These are phyloP conservation scores for Mycena alexandri DNA, from an alignment of 768 basidiomycete species.

Conservation along the genomic window DNA sequence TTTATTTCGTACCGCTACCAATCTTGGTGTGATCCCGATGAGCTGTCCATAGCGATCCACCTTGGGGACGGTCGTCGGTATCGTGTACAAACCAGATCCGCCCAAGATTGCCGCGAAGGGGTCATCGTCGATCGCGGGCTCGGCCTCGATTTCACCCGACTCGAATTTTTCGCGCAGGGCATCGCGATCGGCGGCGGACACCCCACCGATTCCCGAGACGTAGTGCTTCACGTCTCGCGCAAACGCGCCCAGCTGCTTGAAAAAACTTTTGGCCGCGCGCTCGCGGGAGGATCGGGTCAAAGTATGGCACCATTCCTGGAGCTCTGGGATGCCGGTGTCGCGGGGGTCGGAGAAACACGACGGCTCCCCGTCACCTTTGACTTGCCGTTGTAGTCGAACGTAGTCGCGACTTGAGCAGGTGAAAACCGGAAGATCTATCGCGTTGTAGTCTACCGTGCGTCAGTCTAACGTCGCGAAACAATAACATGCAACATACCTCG, in stretches of 20 bases:
- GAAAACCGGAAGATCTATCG: slow-evolving; percentile 73
- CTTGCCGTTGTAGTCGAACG: slow-evolving; percentile 69
- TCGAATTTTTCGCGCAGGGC: slow-evolving; percentile 66
- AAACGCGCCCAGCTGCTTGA: slow-evolving; percentile 63
- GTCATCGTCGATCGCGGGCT: slow-evolving; percentile 45
- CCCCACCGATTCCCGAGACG: slow-evolving; percentile 64
- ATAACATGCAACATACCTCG: slow-evolving; percentile 53
- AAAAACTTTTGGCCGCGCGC: slow-evolving; percentile 58
- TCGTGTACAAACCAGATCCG: slow-evolving; percentile 48
- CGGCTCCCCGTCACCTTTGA: slow-evolving; percentile 71
- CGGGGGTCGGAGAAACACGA: slow-evolving; percentile 65
- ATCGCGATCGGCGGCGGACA: slow-evolving; percentile 65
- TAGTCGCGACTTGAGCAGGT: slow-evolving; percentile 74
- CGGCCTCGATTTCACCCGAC: slow-evolving; percentile 46
- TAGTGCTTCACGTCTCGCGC: slow-evolving; percentile 61
- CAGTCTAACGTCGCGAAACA: neutral
- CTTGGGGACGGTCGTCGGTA: slow-evolving; percentile 53
- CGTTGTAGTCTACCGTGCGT: slow-evolving; percentile 62
- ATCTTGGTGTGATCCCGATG: slow-evolving; percentile 60
- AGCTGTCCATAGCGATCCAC: slow-evolving; percentile 57
- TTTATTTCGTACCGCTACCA: slow-evolving; percentile 50
- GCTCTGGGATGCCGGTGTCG: slow-evolving; percentile 68
- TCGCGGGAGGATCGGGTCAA: slow-evolving; percentile 68
- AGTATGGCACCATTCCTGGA: slow-evolving; percentile 70
- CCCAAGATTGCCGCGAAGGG: slow-evolving; percentile 52